phyloP scores from a whole-genome alignment of 352 stramenopile species.

The Globisporangium ultimum region DNA sequence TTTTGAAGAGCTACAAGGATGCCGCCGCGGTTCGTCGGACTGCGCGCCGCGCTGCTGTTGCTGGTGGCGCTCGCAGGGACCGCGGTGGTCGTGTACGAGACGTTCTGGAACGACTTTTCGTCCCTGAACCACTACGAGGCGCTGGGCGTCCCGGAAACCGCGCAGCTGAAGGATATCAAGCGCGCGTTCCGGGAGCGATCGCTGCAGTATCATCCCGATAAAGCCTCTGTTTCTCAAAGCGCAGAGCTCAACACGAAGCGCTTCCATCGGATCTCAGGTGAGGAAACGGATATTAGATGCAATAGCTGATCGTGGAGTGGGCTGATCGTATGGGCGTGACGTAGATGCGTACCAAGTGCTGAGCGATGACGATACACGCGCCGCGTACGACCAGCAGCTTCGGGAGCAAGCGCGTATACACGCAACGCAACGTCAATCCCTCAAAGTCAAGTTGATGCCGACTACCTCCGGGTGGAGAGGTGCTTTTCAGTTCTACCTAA shows the following conservation, averaged over 20 bases:
- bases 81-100: conserved; percentile 19
- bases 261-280: conserved; percentile 39
- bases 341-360: conserved; percentile 33
- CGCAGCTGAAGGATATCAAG: conserved; percentile 40
- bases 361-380: conserved; percentile 16
- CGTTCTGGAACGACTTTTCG: conserved; percentile 34
- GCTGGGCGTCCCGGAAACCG: conserved; percentile 22
- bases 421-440: conserved; percentile 12
- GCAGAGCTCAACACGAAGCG: conserved; percentile 24
- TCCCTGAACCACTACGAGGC: conserved; percentile 35
- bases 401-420: conserved; percentile 22
- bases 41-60: background rate
- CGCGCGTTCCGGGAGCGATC: conserved; percentile 65
- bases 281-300: background rate
- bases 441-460: conserved; percentile 7
- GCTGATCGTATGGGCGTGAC: background rate
- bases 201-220: conserved; percentile 74
- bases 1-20: background rate
- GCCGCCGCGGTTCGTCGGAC: background rate
- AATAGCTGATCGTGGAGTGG: too few species aligned
- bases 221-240: conserved; percentile 20
- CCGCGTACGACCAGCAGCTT: conserved; percentile 25
- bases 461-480: conserved; percentile 3
- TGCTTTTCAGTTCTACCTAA: conserved; percentile 26
- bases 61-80: background rate